Evolutionary conservation across 768 basidiomycete species (phyloP).

Genomic region (Rhodocollybia butyracea): DNA sequence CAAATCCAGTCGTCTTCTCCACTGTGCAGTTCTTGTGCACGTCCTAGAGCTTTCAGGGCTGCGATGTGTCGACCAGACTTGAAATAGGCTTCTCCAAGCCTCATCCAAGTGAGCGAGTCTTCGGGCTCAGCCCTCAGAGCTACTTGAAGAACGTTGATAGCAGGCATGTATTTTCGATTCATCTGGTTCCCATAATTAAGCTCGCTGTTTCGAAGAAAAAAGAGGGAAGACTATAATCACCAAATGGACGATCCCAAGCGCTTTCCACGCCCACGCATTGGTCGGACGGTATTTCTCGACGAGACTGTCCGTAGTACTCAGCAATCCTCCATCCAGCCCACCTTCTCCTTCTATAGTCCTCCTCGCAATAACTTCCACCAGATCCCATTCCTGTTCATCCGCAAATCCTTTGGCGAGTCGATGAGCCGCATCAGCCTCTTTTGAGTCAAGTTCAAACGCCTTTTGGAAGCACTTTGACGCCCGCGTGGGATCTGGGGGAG

Average conservation of each 20-base stretch:
- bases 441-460: constrained; percentile 93
- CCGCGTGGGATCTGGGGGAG: constrained; percentile 76
- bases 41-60: constrained; percentile 80
- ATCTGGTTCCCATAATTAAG: constrained; percentile 38
- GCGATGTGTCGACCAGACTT: constrained; percentile 87
- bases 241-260: constrained; percentile 85
- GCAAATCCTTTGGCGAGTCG: constrained; percentile 88
- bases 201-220: no score
- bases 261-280: constrained; percentile 99
- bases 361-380: constrained; percentile 91
- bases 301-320: constrained; percentile 28
- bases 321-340: constrained; percentile 59
- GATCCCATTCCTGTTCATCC: constrained; percentile 90
- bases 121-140: constrained; percentile 74
- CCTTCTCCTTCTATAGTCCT: constrained; percentile 94
- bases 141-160: constrained; percentile 85
- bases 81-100: constrained; percentile 89
- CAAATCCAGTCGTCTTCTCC: constrained; percentile 77
- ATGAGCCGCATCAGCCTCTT: constrained; percentile 81
- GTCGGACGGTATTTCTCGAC: constrained; percentile 62
- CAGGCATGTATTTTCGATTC: constrained; percentile 63
- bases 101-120: constrained; percentile 83
- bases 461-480: constrained; percentile 97
- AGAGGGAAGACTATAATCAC: constrained; percentile 42
- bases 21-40: constrained; percentile 68